Conservation (phyloP, 805 yeast genomes). For the Cyberlindnera xylosilytica region DNA sequence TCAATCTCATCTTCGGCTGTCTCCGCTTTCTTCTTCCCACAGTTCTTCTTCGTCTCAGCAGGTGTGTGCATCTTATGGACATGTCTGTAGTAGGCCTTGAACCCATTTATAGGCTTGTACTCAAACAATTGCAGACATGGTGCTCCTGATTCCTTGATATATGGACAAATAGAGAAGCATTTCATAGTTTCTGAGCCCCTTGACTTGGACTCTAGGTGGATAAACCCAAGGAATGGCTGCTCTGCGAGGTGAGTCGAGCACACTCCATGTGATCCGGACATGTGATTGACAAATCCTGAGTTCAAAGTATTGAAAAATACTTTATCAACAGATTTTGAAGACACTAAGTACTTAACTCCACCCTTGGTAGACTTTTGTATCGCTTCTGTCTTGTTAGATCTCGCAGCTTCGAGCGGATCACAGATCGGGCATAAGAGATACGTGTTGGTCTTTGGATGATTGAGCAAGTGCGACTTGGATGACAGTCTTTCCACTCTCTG, state of each 20-base stretch:
- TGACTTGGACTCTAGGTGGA: no score
- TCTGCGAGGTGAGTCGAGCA: constrained; percentile 1
- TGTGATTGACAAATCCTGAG: constrained; percentile 14
- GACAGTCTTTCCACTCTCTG: constrained; percentile 6
- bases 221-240: constrained; percentile 6
- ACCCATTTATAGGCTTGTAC: constrained; percentile 2
- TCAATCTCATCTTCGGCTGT: no score
- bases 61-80: background rate
- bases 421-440: constrained; percentile 18
- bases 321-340: background rate
- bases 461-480: constrained; percentile 7
- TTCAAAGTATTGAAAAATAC: constrained; percentile 16
- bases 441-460: constrained; percentile 13
- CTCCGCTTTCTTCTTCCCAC: no score
- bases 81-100: constrained; percentile 11
- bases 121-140: constrained; percentile 2
- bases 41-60: no score
- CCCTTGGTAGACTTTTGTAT: constrained; percentile 2
- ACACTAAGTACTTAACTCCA: constrained; percentile 1
- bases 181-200: no score
- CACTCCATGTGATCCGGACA: constrained; percentile 17
- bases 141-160: background rate
- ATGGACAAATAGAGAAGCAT: no score
- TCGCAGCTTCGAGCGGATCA: constrained; percentile 10
- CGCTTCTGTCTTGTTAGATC: background rate